Conservation (phyloP, 176 grass and related monocot genomes). For the Rhynchospora tenuis region DNA sequence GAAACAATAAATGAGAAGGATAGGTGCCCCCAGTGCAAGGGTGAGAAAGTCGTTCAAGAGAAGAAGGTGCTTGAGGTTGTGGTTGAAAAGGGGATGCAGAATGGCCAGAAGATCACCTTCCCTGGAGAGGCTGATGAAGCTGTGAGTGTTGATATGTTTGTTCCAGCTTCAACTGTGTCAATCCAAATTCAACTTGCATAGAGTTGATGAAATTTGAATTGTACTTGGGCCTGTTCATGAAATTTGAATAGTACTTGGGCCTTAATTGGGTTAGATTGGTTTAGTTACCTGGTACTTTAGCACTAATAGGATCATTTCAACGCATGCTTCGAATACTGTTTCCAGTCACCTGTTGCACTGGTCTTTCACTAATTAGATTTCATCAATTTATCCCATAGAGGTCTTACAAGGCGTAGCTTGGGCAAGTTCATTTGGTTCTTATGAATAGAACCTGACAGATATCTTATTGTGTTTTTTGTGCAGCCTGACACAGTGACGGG, state of each 20-base stretch:
- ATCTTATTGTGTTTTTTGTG: neutral
- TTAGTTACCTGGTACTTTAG: neutral
- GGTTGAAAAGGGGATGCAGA: conserved; percentile 97
- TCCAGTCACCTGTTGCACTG: neutral
- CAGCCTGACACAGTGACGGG: conserved; percentile 93
- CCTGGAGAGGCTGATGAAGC: conserved; percentile 96
- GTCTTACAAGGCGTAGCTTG: neutral
- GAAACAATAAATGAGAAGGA: conserved; percentile 94
- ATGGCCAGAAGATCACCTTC: conserved; percentile 93
- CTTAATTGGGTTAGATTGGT: neutral
- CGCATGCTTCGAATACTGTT: neutral
- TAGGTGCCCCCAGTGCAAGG: conserved; percentile 82
- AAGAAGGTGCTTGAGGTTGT: conserved; percentile 94
- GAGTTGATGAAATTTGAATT: too few relatives aligned
- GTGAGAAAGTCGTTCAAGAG: conserved; percentile 87
- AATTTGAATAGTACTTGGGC: neutral
- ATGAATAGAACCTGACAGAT: neutral
- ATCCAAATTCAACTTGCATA: too few relatives aligned
- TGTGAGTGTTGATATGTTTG: conserved; percentile 32
- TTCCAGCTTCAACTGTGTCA: too few relatives aligned
- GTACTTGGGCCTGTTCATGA: too few relatives aligned
- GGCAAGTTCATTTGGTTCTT: neutral
- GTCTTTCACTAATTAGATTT: neutral
- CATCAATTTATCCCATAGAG: neutral
- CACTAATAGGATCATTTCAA: too few relatives aligned